Evolutionary conservation across 2,329 filamentous ascomycete species (phyloP), one percentile per base, ranked within the genome.

Genomic region (Fusarium hostae): DNA sequence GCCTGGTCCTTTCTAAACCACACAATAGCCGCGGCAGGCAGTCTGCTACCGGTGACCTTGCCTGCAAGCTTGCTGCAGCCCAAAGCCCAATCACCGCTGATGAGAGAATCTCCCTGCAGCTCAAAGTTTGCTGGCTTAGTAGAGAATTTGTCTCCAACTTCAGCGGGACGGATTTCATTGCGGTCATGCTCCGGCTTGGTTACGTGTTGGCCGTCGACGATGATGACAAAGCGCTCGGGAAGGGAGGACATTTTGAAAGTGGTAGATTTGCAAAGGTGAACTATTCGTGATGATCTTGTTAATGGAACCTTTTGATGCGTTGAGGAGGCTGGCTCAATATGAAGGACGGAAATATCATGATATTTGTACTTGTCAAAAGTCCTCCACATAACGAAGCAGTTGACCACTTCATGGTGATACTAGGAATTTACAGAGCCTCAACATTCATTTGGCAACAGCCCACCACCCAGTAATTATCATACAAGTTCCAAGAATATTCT

Each of bases 331-430:
- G 15, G 9, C 30, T 24, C 13, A 3, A 4, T 16, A 2, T 18
- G 3, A 20, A 5, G 8, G 30, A 3, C n/a, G 1, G 30, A n/a
- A 13, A 9, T 7, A 11, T 13, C 2, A 20, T 11, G 22, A 9
- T 51, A 51, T 37, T 51, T 51, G 12, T 51, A 51, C 32, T 51
- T 51, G 3, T 51, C 12, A 15, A 15, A 20, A 2, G 16, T 4
- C 22, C 9, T 11, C 6, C 9, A 11, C 22, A 2, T 15, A 6
- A 35, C 3, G 48, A n/a, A n/a, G 18, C 16, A 26, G 22, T 11
- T 26, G 18, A 26, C 47, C 30, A 24, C 20, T 5, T 22, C 0
- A 22, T 16, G 10, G 45, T 50, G 45, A 35, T 10, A 15, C 22
- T 11, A 3, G 16, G 2, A 1, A 6, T 11, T 37, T 4, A 6